Evolutionary conservation across 495 filamentous ascomycete genomes (phyloP).

Genomic region (Penicillium coprophilum): DNA sequence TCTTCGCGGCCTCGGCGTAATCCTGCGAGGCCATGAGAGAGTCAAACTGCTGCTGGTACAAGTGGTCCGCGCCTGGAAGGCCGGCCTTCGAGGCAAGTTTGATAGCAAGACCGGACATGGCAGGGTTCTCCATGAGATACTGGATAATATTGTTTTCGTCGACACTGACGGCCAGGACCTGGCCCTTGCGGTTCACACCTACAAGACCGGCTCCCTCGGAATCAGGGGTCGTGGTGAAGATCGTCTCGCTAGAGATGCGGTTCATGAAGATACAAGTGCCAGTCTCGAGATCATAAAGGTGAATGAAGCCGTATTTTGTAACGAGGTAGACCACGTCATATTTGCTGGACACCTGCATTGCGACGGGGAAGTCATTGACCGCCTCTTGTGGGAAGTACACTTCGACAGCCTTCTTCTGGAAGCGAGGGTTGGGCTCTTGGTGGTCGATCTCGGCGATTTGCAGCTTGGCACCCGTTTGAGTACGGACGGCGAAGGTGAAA

Average conservation of each 20-base stretch:
- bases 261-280: constrained; percentile 99
- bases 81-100: constrained; percentile 94
- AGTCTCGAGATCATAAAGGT: constrained; percentile 95
- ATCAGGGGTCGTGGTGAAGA: constrained; percentile 90
- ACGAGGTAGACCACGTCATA: constrained; percentile 96
- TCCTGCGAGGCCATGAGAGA: constrained; percentile 72
- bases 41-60: constrained; percentile 92
- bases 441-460: constrained; percentile 99
- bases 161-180: constrained; percentile 89
- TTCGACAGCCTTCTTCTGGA: constrained; percentile 93
- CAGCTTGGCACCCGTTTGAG: constrained; percentile 84
- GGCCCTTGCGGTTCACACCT: constrained; percentile 96
- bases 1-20: constrained; percentile 86
- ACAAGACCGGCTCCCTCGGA: constrained; percentile 81
- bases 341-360: constrained; percentile 93
- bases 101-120: constrained; percentile 84
- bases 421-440: constrained; percentile 77
- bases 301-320: constrained; percentile 99
- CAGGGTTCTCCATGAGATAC: constrained; percentile 93
- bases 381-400: constrained; percentile 97
- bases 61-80: constrained; percentile 89
- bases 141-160: constrained; percentile 88
- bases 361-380: constrained; percentile 94
- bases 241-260: constrained; percentile 97
- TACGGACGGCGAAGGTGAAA: constrained; percentile 94